Base-by-base conservation (phyloP, 306 rosid genomes). In the Canavalia ensiformis region DNA sequence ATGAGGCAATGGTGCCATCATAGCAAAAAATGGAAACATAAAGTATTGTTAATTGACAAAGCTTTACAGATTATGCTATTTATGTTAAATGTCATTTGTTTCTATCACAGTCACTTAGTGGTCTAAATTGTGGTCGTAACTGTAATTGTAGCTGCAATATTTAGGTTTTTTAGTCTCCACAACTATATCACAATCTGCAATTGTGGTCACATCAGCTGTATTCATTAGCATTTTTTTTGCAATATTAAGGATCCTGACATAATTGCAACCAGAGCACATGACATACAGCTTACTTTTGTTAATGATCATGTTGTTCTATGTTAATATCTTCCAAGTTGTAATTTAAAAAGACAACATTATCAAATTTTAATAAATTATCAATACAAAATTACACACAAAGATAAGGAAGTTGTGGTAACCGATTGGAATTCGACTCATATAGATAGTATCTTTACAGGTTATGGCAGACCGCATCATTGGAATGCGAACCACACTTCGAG, bases 391-490 rank as follows among this genome's bases (percentile, higher is more conserved):
- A 35, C 4, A 10, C 35, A 59, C 55, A 56, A 12, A 8, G 58
- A 68, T 59, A 42, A 59, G 6, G 60, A 51, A 77, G 68, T 37
- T 18, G 39, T 67, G 46, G 25, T 60, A 68, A 31, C 41, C 18
- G 59, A 57, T 29, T 58, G 70, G 44, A 82, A 46, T 54, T 72
- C 77, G 56, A 46, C 82, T 73, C 39, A 54, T 25, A 35, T 45
- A 30, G 18, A 25, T 83, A 7, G 4, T 67, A 44, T 62, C 59
- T 80, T 45, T 77, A 44, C 90, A 95, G 98, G 94, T 72, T 75
- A 95, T 95, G 99, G 98, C 99, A 39, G 94, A 93, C 75, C 94
- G 98, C 81, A 95, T 95, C 34, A 95, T 95, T 4, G 98, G 94
- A 81, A 93, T 91, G 98, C 83, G 99, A 79, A 50, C 88, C 28